phyloP scores from a whole-genome alignment of 495 filamentous ascomycete genomes.

The Amorphotheca resinae region DNA sequence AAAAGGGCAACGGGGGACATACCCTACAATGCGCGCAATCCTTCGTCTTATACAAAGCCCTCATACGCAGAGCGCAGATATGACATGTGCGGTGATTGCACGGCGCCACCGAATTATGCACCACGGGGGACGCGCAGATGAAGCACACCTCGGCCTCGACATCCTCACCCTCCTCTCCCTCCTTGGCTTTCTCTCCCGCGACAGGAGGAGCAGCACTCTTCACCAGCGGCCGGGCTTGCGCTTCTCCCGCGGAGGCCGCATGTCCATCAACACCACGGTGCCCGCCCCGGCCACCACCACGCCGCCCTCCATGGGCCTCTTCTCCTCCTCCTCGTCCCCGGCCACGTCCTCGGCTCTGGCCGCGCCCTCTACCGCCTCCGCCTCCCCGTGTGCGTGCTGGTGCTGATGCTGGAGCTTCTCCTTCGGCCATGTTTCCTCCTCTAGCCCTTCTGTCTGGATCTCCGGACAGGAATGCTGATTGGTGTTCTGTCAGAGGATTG shows the following conservation, averaged over 20 bases:
- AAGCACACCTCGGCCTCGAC: constrained; percentile 80
- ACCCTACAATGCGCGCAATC: constrained; percentile 90
- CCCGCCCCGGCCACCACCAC: constrained; percentile 12
- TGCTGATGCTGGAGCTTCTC: background rate
- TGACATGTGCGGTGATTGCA: constrained; percentile 95
- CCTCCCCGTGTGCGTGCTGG: background rate
- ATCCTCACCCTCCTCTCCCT: constrained; percentile 31
- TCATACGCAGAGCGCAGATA: constrained; percentile 79
- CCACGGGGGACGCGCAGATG: constrained; percentile 82
- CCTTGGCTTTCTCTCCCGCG: background rate
- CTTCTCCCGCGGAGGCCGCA: no score
- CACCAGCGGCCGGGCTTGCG: no score
- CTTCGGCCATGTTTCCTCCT: constrained; percentile 16
- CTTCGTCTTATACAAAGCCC: constrained; percentile 90
- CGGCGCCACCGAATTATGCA: constrained; percentile 73
- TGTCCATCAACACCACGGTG: background rate
- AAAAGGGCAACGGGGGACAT: constrained; percentile 26
- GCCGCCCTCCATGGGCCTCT: constrained; percentile 1
- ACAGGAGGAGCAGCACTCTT: background rate
- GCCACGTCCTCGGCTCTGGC: background rate
- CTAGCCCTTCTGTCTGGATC: constrained; percentile 22
- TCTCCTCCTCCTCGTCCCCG: background rate
- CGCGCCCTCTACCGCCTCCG: background rate
- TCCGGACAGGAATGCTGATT: no score
- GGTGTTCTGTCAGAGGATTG: no score